Evolutionary conservation across 768 basidiomycete genomes (phyloP), one percentile per base, ranked within the genome.

Genomic region (Rickenella mellea): DNA sequence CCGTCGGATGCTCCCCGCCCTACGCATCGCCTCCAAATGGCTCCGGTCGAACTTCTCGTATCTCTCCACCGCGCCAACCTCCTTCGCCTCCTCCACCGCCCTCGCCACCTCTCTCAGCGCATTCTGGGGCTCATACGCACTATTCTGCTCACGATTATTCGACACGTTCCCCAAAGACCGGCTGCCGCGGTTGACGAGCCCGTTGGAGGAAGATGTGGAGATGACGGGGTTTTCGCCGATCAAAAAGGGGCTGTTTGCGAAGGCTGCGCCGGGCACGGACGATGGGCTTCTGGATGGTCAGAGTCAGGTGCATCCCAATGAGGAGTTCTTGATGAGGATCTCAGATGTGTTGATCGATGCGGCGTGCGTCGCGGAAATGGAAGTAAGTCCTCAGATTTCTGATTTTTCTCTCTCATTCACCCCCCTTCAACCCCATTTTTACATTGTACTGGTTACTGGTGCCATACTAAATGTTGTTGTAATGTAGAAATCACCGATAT

Each of bases 281-380:
- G 50, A 51, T 30, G 51, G 49, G 21, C 53, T 47, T 21, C 53
- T 40, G 3, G 47, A 41, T 14, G 39, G 42, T 22, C 51, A 64
- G 45, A 53, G 57, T 33, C 41, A 51, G 24, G 74, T 76, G 1
- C 83, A 98, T 64, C 96, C 96, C 6, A 98, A 99, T 51, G 92
- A 87, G 45, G 91, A 94, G 66, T 87, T 93, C 51, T 63, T 99
- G 31, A 93, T 97, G 89, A 72, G 96, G 49, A 85, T 99, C 44
- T 71, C 76, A 35, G 94, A 96, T 61, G 64, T 96, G 30, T 66
- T 92, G 36, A 62, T 70, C 11, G 90, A 96, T 54, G 83, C 82
- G 1, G 69, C 64, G 48, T 58, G 65, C 5, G 57, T 94, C 19
- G 71, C 73, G 20, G 67, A 70, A 43, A 61, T 73, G 42, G 71